Base-by-base conservation (phyloP, 2,329 filamentous ascomycete species). In the Phyllosticta capitalensis region DNA sequence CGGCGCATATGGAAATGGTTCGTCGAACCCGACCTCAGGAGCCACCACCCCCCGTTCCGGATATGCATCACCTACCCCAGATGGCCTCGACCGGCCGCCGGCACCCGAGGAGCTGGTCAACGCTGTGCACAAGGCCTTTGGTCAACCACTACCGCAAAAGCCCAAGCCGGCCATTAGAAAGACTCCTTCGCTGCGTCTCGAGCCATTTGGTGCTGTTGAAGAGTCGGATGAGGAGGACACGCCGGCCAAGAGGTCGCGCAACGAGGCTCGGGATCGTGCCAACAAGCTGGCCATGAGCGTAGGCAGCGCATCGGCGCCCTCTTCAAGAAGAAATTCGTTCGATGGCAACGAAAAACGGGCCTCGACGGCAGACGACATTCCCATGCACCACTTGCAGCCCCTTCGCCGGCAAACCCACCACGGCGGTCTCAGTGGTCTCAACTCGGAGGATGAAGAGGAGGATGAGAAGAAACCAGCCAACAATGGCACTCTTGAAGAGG, bases 401-500 rank as follows among this genome's bases (percentile, higher is more conserved):
- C 30, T 38, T 12, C 30, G 30, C 30, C 30, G 30, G 30, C 30
- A 38, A 14, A 38, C 30, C 30, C 30, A 38, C 30, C 30, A 38
- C 30, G 30, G 30, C 30, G 30, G 28, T n/a, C 50, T 56, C 19
- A 51, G 38, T 20, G 59, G 53, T 33, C 9, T 57, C 33, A 33
- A 19, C 7, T 58, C 59, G 7, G 51, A 49, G 24, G 62, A 64
- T 14, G 63, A 65, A 48, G 60, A 60, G n/a, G 63, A 64, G 12
- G 62, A 61, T n/a, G 58, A 61, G 19, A 58, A 57, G 20, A 61
- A 65, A 45, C 38, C 58, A n/a, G 45, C 52, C 20, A 60, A 54
- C 50, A 21, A 63, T 59, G 54, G 63, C 68, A 49, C 71, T 69
- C 61, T 65, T 70, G 65, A 73, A 65, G 77, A 79, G 62, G 79